phyloP scores from a whole-genome alignment of 2,329 filamentous ascomycete genomes.

The Hypoxylon sp. region DNA sequence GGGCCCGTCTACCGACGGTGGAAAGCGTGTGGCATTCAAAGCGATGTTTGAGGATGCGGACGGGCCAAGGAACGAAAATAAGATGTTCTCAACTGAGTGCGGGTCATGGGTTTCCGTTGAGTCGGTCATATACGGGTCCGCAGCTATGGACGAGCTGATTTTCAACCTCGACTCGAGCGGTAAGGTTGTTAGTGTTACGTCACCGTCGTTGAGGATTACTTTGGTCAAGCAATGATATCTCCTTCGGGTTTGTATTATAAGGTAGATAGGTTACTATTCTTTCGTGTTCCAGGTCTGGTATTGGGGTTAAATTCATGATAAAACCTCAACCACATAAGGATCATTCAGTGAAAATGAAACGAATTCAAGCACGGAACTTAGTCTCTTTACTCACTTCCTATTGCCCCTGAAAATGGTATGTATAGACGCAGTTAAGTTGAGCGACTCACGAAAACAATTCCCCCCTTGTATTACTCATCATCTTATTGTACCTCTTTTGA shows the following conservation, averaged over 20 bases:
- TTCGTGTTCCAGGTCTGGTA: background rate
- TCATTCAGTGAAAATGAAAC: no score
- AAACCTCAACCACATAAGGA: no score
- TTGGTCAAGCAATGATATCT: constrained; percentile 42
- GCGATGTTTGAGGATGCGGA: constrained; percentile 52
- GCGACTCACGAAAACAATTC: no score
- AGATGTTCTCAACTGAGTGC: constrained; percentile 56
- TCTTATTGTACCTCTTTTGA: background rate
- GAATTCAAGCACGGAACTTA: no score
- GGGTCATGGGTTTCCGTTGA: constrained; percentile 50
- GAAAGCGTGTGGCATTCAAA: constrained; percentile 51
- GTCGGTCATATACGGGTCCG: constrained; percentile 49
- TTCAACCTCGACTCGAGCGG: constrained; percentile 47
- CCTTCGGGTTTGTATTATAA: background rate
- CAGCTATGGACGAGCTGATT: constrained; percentile 49
- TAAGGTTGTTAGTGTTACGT: constrained; percentile 45
- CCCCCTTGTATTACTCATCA: no score
- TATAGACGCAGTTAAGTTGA: no score
- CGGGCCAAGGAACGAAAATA: constrained; percentile 37
- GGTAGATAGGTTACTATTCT: background rate
- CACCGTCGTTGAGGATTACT: constrained; percentile 48
- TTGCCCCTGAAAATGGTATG: no score
- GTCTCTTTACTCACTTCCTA: no score
- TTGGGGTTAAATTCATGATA: no score
- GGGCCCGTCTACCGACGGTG: constrained; percentile 39